A percentile compares a stretch with the other conserved stretches of the same genome.
These are phyloP conservation scores for Calocybe indica DNA, from an alignment of 768 basidiomycete genomes.

Conservation along the genomic window DNA sequence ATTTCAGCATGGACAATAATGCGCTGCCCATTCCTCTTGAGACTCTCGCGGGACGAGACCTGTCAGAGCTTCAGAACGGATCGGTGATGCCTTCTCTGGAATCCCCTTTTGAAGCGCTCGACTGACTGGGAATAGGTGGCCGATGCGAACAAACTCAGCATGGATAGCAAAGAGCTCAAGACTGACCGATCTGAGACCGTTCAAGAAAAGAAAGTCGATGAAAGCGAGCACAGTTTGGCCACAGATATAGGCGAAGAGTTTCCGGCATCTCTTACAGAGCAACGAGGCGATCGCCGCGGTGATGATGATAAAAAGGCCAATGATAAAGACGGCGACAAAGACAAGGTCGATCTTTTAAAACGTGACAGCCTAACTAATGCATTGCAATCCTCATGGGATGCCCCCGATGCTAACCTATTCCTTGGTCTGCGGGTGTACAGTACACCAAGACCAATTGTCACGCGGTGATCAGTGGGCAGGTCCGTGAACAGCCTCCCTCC, in stretches of 20 bases:
- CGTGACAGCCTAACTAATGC: no score
- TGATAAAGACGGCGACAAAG: background rate
- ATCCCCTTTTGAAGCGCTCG: background rate
- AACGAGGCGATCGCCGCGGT: background rate
- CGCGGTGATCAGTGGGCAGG: no score
- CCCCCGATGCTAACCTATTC: no score
- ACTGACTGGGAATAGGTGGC: conserved; percentile 4
- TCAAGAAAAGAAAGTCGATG: background rate
- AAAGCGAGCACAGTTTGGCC: background rate
- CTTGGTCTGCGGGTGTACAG: no score
- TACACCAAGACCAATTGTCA: no score
- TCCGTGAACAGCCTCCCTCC: no score
- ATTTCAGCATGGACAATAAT: conserved; percentile 8
- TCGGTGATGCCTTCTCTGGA: conserved; percentile 7
- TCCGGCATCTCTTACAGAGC: background rate
- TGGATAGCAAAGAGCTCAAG: background rate
- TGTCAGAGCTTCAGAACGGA: conserved; percentile 18
- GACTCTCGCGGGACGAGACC: conserved; percentile 23
- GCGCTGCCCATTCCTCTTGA: conserved; percentile 20
- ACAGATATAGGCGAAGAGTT: background rate
- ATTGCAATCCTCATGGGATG: no score
- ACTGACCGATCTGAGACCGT: background rate
- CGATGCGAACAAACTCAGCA: background rate
- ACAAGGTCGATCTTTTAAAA: background rate
- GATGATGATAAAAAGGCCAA: background rate